Evolutionary conservation across 805 yeast species (phyloP).

Genomic region (Limtongia smithiae): DNA sequence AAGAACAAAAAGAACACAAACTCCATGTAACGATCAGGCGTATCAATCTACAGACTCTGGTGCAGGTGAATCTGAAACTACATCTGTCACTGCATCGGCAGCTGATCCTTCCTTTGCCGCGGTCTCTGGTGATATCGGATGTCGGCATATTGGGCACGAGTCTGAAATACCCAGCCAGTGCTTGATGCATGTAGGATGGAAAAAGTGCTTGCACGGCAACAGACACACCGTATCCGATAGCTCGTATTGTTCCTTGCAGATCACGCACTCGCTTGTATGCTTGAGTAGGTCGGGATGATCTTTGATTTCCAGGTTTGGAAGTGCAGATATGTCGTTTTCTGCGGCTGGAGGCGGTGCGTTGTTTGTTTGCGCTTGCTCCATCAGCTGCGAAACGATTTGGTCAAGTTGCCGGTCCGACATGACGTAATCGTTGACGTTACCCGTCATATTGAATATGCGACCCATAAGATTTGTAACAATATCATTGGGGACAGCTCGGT

Average conservation of each 20-base stretch:
- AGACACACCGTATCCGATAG: constrained; percentile 8
- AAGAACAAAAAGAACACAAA: too few species aligned
- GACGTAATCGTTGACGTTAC: constrained; percentile 26
- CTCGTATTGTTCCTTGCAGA: constrained; percentile 27
- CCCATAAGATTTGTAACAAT: constrained; percentile 7
- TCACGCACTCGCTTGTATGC: constrained; percentile 25
- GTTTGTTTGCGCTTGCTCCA: constrained; percentile 25
- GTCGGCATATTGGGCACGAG: constrained; percentile 30
- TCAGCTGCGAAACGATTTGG: constrained; percentile 27
- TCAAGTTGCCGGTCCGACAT: constrained; percentile 27
- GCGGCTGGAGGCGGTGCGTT: constrained; percentile 27
- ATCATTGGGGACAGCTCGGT: background rate
- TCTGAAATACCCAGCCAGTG: constrained; percentile 30
- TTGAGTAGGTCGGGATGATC: constrained; percentile 5
- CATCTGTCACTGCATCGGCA: background rate
- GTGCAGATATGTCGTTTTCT: constrained; percentile 10
- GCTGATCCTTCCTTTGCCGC: constrained; percentile 8
- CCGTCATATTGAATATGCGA: constrained; percentile 19
- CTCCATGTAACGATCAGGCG: too few species aligned
- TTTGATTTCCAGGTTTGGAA: constrained; percentile 4
- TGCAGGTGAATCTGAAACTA: background rate
- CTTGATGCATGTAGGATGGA: constrained; percentile 28
- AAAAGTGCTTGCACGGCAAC: constrained; percentile 29
- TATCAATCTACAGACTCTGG: background rate
- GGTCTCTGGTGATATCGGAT: constrained; percentile 1